Evolutionary conservation across 192 early-diverging fungal species (phyloP).

Genomic region (Podochytrium sp.): DNA sequence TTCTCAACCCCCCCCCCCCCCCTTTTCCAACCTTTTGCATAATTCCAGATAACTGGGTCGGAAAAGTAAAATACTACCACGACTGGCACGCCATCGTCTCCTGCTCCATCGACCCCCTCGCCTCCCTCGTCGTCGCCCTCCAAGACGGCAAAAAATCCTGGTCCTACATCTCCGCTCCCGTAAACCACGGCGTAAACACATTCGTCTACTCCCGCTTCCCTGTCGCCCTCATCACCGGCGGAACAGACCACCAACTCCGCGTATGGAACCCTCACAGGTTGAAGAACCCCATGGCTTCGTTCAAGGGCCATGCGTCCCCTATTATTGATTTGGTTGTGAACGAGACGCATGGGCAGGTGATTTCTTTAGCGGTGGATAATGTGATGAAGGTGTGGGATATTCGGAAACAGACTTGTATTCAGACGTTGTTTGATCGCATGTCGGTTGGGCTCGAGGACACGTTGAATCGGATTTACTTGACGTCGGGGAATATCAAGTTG

Average conservation of each 20-base stretch:
- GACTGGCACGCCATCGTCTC: constrained; percentile 53
- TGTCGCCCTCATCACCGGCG: constrained; percentile 54
- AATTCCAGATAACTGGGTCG: constrained; percentile 47
- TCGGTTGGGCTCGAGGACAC: constrained; percentile 39
- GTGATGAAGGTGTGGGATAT: constrained; percentile 59
- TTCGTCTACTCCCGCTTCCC: constrained; percentile 54
- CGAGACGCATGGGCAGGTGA: constrained; percentile 44
- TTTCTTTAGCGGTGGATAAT: constrained; percentile 53
- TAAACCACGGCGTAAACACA: constrained; percentile 53
- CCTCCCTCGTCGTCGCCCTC: constrained; percentile 53
- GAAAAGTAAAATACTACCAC: constrained; percentile 50
- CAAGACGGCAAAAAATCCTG: constrained; percentile 48
- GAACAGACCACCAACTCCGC: constrained; percentile 54
- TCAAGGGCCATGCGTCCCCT: constrained; percentile 54
- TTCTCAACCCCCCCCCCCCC: no score
- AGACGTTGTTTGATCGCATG: constrained; percentile 40
- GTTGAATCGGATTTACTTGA: constrained; percentile 46
- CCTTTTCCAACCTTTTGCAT: background rate
- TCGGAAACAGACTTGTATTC: constrained; percentile 55
- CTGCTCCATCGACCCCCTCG: constrained; percentile 51
- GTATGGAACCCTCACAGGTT: constrained; percentile 60
- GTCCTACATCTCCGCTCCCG: constrained; percentile 37
- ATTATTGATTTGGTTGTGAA: constrained; percentile 51
- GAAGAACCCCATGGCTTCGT: constrained; percentile 45
- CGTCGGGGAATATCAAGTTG: constrained; percentile 29